Percentiles rank a stretch among this genome's conserved stretches.
Evolutionary conservation across 768 basidiomycete genomes (phyloP).

Genomic region (Lyophyllum semitale): DNA sequence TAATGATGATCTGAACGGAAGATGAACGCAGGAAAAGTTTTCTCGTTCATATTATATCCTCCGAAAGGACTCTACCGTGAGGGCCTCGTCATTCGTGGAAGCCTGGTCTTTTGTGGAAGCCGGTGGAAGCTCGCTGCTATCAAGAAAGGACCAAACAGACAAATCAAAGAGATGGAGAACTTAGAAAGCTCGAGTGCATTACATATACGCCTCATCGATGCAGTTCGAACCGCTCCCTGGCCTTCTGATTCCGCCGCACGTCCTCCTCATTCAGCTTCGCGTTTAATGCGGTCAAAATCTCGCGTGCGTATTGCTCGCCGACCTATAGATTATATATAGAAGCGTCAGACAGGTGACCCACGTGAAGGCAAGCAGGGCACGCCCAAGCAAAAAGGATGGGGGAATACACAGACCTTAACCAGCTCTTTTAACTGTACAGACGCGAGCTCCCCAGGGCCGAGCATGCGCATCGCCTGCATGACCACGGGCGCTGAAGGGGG

Average conservation of each 20-base stretch:
- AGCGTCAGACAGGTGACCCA: background rate
- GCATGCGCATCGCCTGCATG: slow-evolving; percentile 64
- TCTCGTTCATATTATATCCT: no score
- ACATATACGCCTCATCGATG: slow-evolving; percentile 15
- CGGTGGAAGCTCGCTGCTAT: no score
- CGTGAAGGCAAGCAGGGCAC: no score
- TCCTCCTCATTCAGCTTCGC: slow-evolving; percentile 68
- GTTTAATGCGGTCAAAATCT: slow-evolving; percentile 58
- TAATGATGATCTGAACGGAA: no score
- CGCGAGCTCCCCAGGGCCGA: slow-evolving; percentile 64
- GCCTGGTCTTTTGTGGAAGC: no score
- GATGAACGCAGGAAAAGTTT: no score
- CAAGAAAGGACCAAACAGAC: no score
- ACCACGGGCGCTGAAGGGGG: slow-evolving; percentile 33
- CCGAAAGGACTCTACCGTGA: no score
- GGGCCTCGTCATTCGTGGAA: no score
- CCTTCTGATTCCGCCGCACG: slow-evolving; percentile 57
- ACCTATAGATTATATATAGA: slow-evolving; percentile 38
- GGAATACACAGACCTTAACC: slow-evolving; percentile 46
- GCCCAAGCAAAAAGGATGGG: background rate
- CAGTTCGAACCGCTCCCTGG: slow-evolving; percentile 51
- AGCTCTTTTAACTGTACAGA: slow-evolving; percentile 49
- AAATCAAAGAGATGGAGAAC: no score
- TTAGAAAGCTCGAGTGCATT: no score
- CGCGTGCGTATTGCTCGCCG: slow-evolving; percentile 65